Base-by-base conservation (phyloP, 495 filamentous ascomycete genomes). In the Baudoinia panamericana region DNA sequence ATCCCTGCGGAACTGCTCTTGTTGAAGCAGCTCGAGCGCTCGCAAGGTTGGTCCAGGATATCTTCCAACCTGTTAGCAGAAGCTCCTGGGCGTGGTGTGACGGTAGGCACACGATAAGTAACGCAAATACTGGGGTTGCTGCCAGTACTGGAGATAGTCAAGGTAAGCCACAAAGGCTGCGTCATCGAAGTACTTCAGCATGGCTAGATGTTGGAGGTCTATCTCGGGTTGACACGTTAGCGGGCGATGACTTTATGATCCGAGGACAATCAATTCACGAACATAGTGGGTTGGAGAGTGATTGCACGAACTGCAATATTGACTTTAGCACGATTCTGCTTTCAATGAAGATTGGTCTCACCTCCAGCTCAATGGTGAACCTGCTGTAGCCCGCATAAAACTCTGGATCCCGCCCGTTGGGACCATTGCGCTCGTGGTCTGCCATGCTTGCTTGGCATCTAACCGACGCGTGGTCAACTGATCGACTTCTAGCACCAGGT, bases 31-130 rank as follows among this genome's bases (percentile, higher is more conserved):
- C 58, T 88, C 75, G 33, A 95, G 70, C 43, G 81, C 75, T 48
- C 77, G 78, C 13, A 95, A 58, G n/a, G 84, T 85, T 15, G 84
- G 79, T 4, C 79, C 83, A 0, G 86, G 86, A 52, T 85, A 84
- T 38, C 60, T 63, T 7, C 22, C 27, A 13, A 43, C 16, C 17
- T n/a, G 25, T 39, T 25, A 25, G 17, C 10, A 30, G 9, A 15
- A 17, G 10, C 18, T 19, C 11, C 15, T 6, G 5, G 17, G 4
- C 4, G 30, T 18, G 9, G 36, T 2, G 20, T 3, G 13, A 13
- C 12, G 19, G 24, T 4, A 12, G 21, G 44, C 50, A 11, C 52
- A 64, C 57, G 47, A 78, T 30, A 93, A 61, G 55, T 82, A 92
- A 47, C 80, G 82, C 40, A 78, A 63, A 53, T 92, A 93, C 40